Conservation (phyloP, 1,284 basidiomycete species). For the Puccinia horiana region DNA sequence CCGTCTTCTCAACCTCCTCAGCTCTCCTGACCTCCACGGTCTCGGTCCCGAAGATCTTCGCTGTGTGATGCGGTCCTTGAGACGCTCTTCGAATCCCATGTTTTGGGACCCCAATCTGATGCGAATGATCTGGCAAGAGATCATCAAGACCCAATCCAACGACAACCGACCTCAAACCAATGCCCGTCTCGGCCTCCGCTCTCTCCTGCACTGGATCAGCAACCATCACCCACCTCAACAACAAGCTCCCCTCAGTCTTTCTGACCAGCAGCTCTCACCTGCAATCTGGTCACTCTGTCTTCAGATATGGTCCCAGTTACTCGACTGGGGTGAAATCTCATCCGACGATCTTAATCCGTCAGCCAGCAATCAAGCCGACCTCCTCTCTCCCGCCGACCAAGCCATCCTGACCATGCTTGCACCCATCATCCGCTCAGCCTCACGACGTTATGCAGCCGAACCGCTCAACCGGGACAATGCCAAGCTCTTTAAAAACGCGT, state of each 20-base stretch:
- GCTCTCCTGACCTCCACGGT: not conserved
- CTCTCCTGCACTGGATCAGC: constrained; percentile 21
- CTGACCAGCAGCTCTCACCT: not conserved
- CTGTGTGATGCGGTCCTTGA: constrained; percentile 32
- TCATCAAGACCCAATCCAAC: constrained; percentile 32
- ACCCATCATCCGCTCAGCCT: constrained; percentile 36
- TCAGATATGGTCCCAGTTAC: constrained; percentile 39
- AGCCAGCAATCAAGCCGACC: not conserved
- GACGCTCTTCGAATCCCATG: constrained; percentile 4
- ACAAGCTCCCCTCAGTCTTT: too few relatives aligned
- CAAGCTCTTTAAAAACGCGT: constrained; percentile 43
- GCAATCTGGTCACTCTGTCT: constrained; percentile 30
- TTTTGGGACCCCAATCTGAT: constrained; percentile 16
- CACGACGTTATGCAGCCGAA: not conserved
- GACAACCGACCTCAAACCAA: constrained; percentile 23
- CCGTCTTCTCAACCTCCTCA: constrained; percentile 3
- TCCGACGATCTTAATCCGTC: constrained; percentile 9
- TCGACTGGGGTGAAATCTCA: constrained; percentile 32
- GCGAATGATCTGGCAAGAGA: constrained; percentile 21
- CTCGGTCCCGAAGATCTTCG: constrained; percentile 16
- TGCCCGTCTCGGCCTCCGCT: constrained; percentile 28
- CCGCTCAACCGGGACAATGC: constrained; percentile 33
- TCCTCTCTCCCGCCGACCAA: constrained; percentile 17
- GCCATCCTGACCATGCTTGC: constrained; percentile 38
- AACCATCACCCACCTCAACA: not conserved